phyloP scores from a whole-genome alignment of 345 rosid species.

The Raphanus sativus region DNA sequence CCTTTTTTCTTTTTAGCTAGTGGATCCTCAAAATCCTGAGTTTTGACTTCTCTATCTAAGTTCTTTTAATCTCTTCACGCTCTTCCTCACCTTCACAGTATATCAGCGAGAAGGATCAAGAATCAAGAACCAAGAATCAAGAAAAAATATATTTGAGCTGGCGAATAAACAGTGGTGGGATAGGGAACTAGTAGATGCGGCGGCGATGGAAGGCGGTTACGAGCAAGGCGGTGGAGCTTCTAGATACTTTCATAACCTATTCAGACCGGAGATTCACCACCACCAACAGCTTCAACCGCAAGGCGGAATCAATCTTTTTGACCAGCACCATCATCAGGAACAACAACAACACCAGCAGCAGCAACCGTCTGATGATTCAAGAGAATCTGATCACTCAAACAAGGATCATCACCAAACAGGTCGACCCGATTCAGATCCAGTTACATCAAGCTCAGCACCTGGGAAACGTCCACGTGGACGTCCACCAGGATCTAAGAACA shows the following conservation, averaged over 20 bases:
- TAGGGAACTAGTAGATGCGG: slow-evolving; percentile 41
- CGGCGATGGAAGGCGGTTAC: slow-evolving; percentile 52
- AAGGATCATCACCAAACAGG: slow-evolving; percentile 31
- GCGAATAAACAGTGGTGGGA: slow-evolving; percentile 57
- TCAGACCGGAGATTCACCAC: slow-evolving; percentile 50
- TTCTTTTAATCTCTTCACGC: neutral
- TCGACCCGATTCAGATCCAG: slow-evolving; percentile 38
- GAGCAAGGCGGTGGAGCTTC: slow-evolving; percentile 43
- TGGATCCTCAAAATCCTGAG: slow-evolving; percentile 37
- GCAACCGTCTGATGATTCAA: slow-evolving; percentile 42
- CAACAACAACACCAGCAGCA: slow-evolving; percentile 34
- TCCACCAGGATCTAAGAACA: slow-evolving; percentile 80
- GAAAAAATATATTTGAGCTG: slow-evolving; percentile 35
- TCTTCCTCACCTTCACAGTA: slow-evolving; percentile 13
- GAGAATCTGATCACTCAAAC: slow-evolving; percentile 39
- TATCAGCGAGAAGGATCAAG: slow-evolving; percentile 16
- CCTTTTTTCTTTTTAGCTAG: slow-evolving; percentile 18
- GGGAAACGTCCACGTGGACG: slow-evolving; percentile 79
- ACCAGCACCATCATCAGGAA: slow-evolving; percentile 32
- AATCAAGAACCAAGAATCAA: neutral
- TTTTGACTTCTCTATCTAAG: slow-evolving; percentile 38
- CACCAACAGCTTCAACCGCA: slow-evolving; percentile 47
- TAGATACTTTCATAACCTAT: slow-evolving; percentile 48
- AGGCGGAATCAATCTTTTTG: slow-evolving; percentile 31
- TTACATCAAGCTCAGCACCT: slow-evolving; percentile 38